phyloP scores from a whole-genome alignment of 1,284 basidiomycete genomes.

The Volvariella volvacea region DNA sequence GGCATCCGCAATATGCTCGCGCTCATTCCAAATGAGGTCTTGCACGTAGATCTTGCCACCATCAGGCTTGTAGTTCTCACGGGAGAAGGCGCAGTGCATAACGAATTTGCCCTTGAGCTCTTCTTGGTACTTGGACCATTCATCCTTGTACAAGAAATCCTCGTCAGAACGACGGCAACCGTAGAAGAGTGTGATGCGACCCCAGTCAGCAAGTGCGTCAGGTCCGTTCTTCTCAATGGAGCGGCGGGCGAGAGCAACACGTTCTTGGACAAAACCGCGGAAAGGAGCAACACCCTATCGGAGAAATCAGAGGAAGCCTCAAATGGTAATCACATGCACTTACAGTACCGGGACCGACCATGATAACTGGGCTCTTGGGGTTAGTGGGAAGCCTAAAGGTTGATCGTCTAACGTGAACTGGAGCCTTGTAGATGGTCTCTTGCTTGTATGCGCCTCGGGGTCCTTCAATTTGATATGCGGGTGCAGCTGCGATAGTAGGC shows the following conservation, averaged over 20 bases:
- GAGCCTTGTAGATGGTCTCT: conserved; percentile 73
- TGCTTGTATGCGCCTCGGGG: conserved; percentile 81
- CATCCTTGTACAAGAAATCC: conserved; percentile 92
- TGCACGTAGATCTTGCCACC: conserved; percentile 98
- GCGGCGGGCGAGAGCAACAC: conserved; percentile 89
- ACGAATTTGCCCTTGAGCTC: conserved; percentile 90
- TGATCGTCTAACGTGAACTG: conserved; percentile 91
- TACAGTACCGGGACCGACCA: conserved; percentile 97
- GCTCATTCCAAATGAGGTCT: conserved; percentile 87
- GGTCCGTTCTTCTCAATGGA: conserved; percentile 90
- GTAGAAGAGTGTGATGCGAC: conserved; percentile 90
- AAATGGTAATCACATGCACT: conserved; percentile 26
- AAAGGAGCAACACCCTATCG: conserved; percentile 92
- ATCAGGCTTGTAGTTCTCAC: conserved; percentile 83
- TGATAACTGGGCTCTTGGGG: conserved; percentile 97
- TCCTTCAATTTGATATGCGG: conserved; percentile 83
- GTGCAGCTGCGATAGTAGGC: conserved; percentile 26
- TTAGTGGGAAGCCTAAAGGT: conserved; percentile 96
- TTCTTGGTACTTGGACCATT: conserved; percentile 85
- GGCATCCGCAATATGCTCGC: conserved; percentile 76
- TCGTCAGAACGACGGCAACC: conserved; percentile 85
- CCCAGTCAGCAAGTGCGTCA: conserved; percentile 93
- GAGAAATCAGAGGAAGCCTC: conserved; percentile 1
- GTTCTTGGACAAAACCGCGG: conserved; percentile 97
- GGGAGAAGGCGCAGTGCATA: conserved; percentile 85